phyloP scores from a whole-genome alignment of 2,329 filamentous ascomycete species.

The Penicillium sp. region DNA sequence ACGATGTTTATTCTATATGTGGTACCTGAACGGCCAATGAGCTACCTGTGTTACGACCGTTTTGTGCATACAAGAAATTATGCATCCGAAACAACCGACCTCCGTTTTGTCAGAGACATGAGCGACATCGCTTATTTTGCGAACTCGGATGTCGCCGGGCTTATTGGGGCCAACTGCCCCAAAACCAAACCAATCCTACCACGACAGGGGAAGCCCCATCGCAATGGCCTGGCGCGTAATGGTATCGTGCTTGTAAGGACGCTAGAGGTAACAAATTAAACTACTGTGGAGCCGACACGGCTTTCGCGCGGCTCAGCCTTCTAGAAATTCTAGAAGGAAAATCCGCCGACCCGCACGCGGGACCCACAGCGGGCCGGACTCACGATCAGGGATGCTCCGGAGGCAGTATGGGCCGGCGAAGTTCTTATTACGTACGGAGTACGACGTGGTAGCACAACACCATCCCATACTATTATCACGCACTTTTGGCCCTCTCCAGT shows the following conservation, averaged over 20 bases:
- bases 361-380: neutral
- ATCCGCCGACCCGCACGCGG: neutral
- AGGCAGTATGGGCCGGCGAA: neutral
- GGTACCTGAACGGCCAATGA: neutral
- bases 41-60: neutral
- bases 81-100: neutral
- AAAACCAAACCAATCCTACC: too few relatives aligned
- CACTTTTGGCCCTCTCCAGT: too few relatives aligned
- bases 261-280: neutral
- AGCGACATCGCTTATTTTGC: neutral
- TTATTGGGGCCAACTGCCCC: neutral
- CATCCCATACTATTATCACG: too few relatives aligned
- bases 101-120: neutral
- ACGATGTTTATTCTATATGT: neutral
- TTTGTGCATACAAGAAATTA: neutral
- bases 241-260: neutral
- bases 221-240: too few relatives aligned
- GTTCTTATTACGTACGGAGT: too few relatives aligned
- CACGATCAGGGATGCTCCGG: neutral
- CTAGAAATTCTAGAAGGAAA: neutral
- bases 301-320: neutral
- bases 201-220: too few relatives aligned
- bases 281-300: neutral
- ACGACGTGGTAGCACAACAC: too few relatives aligned
- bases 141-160: neutral